phyloP scores from a whole-genome alignment of 371 early-diverging fungal genomes.

The Thermomucor indicae-seudaticae region DNA sequence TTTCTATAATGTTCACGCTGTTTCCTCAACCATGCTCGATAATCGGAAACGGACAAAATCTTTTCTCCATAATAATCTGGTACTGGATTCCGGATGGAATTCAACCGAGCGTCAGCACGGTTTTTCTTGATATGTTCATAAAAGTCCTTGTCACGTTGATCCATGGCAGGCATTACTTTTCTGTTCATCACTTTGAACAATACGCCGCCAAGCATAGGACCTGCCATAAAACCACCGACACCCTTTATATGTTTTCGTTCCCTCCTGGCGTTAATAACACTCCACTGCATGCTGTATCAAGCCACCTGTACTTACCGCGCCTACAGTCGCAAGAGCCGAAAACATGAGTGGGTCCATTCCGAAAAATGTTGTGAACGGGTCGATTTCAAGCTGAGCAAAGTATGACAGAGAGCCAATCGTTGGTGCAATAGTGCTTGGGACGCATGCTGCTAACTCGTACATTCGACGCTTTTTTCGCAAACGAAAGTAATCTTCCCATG shows the following conservation, averaged over 20 bases:
- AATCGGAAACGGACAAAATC: slow-evolving; percentile 77
- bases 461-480: slow-evolving; percentile 67
- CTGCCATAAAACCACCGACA: slow-evolving; percentile 62
- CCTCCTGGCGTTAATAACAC: neutral
- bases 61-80: slow-evolving; percentile 95
- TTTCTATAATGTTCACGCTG: slow-evolving; percentile 81
- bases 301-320: slow-evolving; percentile 31
- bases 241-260: slow-evolving; percentile 28
- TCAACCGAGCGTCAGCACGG: slow-evolving; percentile 74
- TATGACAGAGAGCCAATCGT: slow-evolving; percentile 61
- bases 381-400: slow-evolving; percentile 71
- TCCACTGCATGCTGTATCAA: slow-evolving; percentile 1
- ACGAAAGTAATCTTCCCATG: slow-evolving; percentile 80
- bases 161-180: slow-evolving; percentile 52
- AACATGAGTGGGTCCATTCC: slow-evolving; percentile 78
- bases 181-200: slow-evolving; percentile 62
- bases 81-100: slow-evolving; percentile 75
- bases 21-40: slow-evolving; percentile 86
- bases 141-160: slow-evolving; percentile 73
- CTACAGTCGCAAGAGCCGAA: slow-evolving; percentile 59
- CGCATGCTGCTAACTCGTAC: slow-evolving; percentile 63
- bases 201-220: slow-evolving; percentile 64
- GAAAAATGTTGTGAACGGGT: slow-evolving; percentile 71
- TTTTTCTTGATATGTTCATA: slow-evolving; percentile 75
- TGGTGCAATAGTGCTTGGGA: slow-evolving; percentile 60